Base-by-base conservation (phyloP, 129 eudicot species). In the Flaveria bidentis region DNA sequence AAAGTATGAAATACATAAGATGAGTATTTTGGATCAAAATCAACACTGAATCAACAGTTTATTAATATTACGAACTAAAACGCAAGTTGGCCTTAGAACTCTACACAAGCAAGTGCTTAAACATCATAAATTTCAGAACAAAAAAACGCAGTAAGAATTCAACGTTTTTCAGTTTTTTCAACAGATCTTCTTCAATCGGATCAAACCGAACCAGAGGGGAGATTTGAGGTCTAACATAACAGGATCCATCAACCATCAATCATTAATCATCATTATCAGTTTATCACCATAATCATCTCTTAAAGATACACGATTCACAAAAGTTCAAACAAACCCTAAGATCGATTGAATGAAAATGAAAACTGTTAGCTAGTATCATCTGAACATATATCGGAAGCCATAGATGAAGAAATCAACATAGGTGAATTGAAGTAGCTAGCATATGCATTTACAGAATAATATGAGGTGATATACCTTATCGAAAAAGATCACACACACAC, bases 121-220 rank as follows among this genome's bases (percentile, higher is more conserved):
- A 30, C 36, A 30, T 4, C 41, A 5, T 36, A 36, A 36, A 36
- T 36, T 0, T 36, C 6, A 36, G 7, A 36, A 36, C 41, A 36
- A 36, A 36, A 36, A 36, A 5, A 36, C 5, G 1, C 5, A 36
- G 41, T 30, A 30, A 36, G 4, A 36, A 36, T 36, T 36, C 8
- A 36, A 36, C 41, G 41, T 36, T 36, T 36, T 36, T 33, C 39
- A 33, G 7, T 4, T 33, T 33, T 33, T 33, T 36, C 41, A 36
- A 36, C 5, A 0, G 41, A 36, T 36, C 7, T 36, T 36, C 41
- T 36, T 33, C 2, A 60, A 61, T 70, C 63, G 22, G 12, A 30
- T 30, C 66, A 70, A 71, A 78, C 20, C 2, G 8, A 62, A 20
- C n/a, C 36, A 78, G 2, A 50, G 69, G 61, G 49, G 69, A 71